phyloP scores from a whole-genome alignment of 2,329 filamentous ascomycete genomes.

The Xylaria sp. region DNA sequence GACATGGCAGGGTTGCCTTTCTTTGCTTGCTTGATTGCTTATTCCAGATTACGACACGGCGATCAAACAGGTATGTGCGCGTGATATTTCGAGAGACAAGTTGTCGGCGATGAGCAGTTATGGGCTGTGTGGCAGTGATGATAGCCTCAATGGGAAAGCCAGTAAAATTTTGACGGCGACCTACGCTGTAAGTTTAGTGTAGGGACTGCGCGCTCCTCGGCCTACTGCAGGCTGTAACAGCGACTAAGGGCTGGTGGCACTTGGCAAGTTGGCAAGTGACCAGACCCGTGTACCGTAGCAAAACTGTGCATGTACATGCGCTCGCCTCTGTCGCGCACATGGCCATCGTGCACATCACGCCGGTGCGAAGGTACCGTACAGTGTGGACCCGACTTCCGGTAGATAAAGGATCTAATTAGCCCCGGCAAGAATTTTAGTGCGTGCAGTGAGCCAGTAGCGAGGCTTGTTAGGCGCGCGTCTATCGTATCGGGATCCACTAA shows the following conservation, averaged over 20 bases:
- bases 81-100: background rate
- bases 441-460: background rate
- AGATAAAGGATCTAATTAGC: background rate
- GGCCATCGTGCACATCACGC: background rate
- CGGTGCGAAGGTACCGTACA: background rate
- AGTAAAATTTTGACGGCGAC: conserved; percentile 16
- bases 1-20: conserved; percentile 7
- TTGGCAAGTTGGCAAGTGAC: background rate
- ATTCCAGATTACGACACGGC: background rate
- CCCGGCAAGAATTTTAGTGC: background rate
- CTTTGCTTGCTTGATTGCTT: background rate
- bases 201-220: background rate
- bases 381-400: background rate
- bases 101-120: conserved; percentile 1
- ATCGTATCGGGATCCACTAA: background rate
- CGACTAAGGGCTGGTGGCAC: background rate
- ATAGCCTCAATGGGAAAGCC: background rate
- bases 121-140: conserved; percentile 1
- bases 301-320: background rate
- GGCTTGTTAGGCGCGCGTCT: background rate
- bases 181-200: conserved; percentile 3
- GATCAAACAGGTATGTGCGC: background rate
- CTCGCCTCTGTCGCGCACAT: background rate
- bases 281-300: background rate
- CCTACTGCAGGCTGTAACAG: background rate